These are phyloP conservation scores for Verticillium albo-atrum DNA, from an alignment of 2,329 filamentous ascomycete genomes.

Conservation along the genomic window DNA sequence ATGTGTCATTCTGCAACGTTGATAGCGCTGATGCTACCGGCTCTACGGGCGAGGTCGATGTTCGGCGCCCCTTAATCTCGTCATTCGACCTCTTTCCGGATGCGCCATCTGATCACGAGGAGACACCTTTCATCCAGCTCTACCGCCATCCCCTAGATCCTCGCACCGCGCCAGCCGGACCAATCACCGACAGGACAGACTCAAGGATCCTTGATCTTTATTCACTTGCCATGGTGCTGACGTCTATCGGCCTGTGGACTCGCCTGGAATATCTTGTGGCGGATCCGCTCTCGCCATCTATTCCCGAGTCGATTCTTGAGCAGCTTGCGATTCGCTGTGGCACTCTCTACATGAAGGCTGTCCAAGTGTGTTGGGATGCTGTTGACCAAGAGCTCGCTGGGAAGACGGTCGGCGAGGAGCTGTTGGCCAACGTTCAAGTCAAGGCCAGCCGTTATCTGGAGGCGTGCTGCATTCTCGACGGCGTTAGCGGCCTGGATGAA, in stretches of 20 bases:
- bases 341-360: conserved; percentile 70
- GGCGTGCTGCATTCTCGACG: conserved; percentile 58
- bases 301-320: conserved; percentile 57
- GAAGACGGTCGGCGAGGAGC: conserved; percentile 40
- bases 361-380: conserved; percentile 67
- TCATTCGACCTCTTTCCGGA: conserved; percentile 70
- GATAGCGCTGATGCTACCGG: conserved; percentile 33
- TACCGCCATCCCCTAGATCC: conserved; percentile 67
- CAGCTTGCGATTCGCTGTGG: conserved; percentile 66
- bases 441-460: conserved; percentile 55
- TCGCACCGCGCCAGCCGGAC: conserved; percentile 42
- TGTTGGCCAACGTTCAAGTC: conserved; percentile 49
- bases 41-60: conserved; percentile 47
- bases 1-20: conserved; percentile 60
- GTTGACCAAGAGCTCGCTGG: conserved; percentile 57
- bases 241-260: conserved; percentile 74
- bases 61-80: conserved; percentile 65
- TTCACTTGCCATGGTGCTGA: conserved; percentile 65
- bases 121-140: conserved; percentile 30
- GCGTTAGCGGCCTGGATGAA: conserved; percentile 52
- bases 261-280: conserved; percentile 53
- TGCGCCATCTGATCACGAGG: conserved; percentile 27
- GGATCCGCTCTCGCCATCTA: conserved; percentile 40
- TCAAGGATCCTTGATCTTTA: conserved; percentile 64
- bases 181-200: conserved; percentile 44